These are phyloP conservation scores for Ajuga chamaepitys DNA, from an alignment of 257 asterid species.

Conservation along the genomic window DNA sequence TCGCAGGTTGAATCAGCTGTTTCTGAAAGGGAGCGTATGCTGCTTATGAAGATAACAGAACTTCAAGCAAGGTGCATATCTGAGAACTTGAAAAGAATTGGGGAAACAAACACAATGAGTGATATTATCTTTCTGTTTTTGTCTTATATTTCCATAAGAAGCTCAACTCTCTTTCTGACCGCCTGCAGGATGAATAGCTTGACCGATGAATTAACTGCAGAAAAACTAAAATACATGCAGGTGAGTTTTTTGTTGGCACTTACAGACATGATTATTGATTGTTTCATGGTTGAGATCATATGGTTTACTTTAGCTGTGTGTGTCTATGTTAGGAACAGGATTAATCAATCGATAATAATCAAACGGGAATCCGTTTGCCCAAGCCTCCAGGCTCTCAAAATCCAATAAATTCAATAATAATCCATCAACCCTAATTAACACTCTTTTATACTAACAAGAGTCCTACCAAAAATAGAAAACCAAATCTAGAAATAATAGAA, in stretches of 20 bases:
- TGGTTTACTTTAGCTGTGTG: background rate
- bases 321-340: background rate
- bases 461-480: too few relatives aligned
- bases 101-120: background rate
- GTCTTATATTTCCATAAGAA: background rate
- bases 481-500: too few relatives aligned
- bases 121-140: background rate
- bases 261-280: background rate
- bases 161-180: constrained; percentile 12
- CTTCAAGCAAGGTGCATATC: constrained; percentile 72
- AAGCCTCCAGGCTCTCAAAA: too few relatives aligned
- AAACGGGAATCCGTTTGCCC: too few relatives aligned
- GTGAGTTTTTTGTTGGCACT: constrained; percentile 34
- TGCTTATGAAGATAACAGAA: constrained; percentile 69
- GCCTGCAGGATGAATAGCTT: constrained; percentile 69
- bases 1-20: constrained; percentile 51
- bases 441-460: too few relatives aligned
- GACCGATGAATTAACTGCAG: constrained; percentile 81
- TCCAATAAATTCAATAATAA: too few relatives aligned
- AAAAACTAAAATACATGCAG: constrained; percentile 64
- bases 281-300: background rate
- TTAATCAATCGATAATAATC: background rate
- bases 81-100: background rate
- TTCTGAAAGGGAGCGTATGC: constrained; percentile 79
- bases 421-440: too few relatives aligned